Evolutionary conservation across 2,329 filamentous ascomycete genomes (phyloP), one percentile per base, ranked within the genome.

Genomic region (Neopestalotiopsis sp.): DNA sequence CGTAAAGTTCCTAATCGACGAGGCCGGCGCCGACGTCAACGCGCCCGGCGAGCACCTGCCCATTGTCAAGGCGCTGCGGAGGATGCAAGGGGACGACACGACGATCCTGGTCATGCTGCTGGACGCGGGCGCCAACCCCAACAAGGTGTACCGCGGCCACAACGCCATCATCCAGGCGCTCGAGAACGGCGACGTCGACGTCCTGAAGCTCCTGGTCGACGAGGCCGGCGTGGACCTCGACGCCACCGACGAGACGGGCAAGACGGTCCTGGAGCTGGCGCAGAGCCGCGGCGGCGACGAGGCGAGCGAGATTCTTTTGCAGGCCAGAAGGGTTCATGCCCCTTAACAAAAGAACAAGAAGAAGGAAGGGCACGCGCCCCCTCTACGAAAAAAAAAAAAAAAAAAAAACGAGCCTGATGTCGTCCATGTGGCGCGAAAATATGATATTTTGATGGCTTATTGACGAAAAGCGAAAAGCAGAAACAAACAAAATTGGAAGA

Each of bases 21-120:
- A 56, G 70, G 89, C 86, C 1, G 86, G 85, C 9, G 90, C 90
- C 0, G 89, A 92, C 73, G 85, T 89, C 59, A 92, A 92, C 75
- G 83, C 88, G 0, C 90, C 91, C 0, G 91, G 91, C 24, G 91
- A 93, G 81, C 91, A 93, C 77, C 80, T 93, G 12, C 91, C 91
- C 7, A 86, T 93, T 66, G 90, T 93, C 77, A 93, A 92, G 78
- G 89, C 91, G 1, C 84, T 93, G 59, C 86, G 90, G 3, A 83
- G 89, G 28, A 87, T 87, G 73, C 82, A 86, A 67, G 83, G 84
- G 9, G 82, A 84, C 42, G 86, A 91, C 72, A 85, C 86, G 0
- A 86, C 88, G 56, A 88, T 91, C 67, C 83, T 92, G 40, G 86
- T 90, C 76, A 82, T 90, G 79, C 82, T 93, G 5, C 83, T 93